Percentiles rank a stretch among this genome's conserved stretches.
Conservation (phyloP, 192 early-diverging fungal genomes). For the Coemansia sp. region DNA sequence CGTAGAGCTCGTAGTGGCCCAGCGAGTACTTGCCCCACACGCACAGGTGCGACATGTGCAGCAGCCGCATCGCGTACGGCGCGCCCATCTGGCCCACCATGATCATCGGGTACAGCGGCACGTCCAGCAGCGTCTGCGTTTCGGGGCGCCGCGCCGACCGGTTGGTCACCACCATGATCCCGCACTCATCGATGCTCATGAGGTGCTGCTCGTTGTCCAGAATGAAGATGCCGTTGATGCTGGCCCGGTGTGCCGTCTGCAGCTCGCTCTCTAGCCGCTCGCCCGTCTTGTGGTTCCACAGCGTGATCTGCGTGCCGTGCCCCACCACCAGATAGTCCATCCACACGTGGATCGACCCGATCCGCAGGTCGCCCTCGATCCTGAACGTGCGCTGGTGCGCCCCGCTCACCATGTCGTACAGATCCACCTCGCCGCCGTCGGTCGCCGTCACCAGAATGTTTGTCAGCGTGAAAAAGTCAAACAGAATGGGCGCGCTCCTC, state of each 20-base stretch:
- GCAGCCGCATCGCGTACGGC: constrained; percentile 47
- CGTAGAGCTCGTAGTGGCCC: constrained; percentile 49
- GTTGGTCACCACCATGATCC: constrained; percentile 36
- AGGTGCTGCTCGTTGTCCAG: constrained; percentile 45
- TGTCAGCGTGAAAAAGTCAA: constrained; percentile 35
- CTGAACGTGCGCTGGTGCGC: constrained; percentile 11
- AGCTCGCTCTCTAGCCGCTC: constrained; percentile 23
- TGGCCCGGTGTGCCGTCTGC: constrained; percentile 26
- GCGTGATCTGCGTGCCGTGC: constrained; percentile 25
- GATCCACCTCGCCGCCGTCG: constrained; percentile 15
- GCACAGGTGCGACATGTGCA: constrained; percentile 49
- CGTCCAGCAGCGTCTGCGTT: constrained; percentile 35
- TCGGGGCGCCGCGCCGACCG: constrained; percentile 4
- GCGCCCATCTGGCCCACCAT: constrained; percentile 37
- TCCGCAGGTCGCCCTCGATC: constrained; percentile 1
- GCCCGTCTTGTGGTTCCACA: constrained; percentile 48
- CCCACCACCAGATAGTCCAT: constrained; percentile 39
- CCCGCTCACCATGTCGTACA: constrained; percentile 30
- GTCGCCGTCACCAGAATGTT: constrained; percentile 25
- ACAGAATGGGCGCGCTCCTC: constrained; percentile 14
- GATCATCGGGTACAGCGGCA: constrained; percentile 44
- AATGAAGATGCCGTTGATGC: constrained; percentile 40
- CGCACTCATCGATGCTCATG: constrained; percentile 35
- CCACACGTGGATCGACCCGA: constrained; percentile 40
- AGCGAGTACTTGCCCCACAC: constrained; percentile 46